Base-by-base conservation (phyloP, 2,329 filamentous ascomycete genomes). In the Nemania sp. region DNA sequence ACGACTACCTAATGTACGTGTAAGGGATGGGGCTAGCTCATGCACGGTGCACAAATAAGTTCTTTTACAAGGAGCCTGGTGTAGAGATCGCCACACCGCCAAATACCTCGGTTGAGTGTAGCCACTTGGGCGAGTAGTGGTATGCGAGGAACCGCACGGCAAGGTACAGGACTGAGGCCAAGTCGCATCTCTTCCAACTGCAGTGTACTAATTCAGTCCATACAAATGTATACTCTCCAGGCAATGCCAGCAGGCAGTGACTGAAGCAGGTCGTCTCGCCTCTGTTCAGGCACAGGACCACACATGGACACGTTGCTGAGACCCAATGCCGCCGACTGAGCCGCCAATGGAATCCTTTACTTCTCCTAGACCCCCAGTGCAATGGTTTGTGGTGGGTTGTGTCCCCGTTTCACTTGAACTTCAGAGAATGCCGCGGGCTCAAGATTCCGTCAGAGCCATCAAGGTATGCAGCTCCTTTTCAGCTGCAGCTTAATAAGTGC, bases 381-480 rank as follows among this genome's bases (percentile, higher is more conserved):
- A n/a, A n/a, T n/a, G n/a, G n/a, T n/a, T n/a, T n/a, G n/a, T n/a
- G n/a, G n/a, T n/a, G n/a, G n/a, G n/a, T 72, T 72, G 68, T 65
- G 71, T 68, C 67, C 62, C 70, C 58, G 71, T 73, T 73, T 74
- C 71, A 72, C 64, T 63, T 66, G 41, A 39, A 54, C 55, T 28
- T 45, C 52, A 23, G 22, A 31, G 42, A 23, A 48, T 39, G 44
- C 57, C 61, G 71, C 71, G 72, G 69, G 58, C 24, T 44, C 49
- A 47, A 39, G 24, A 52, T 57, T 68, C 55, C 54, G 61, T 57
- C 54, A 40, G 59, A 37, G 45, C 52, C 50, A 55, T 45, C 44
- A 30, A 50, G 41, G 57, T 42, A 41, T 73, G 70, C 71, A 73
- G 20, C 69, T 72, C 71, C 71, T 72, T 70, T 72, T 66, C 54